phyloP scores from a whole-genome alignment of 805 yeast species.

The Barnettozyma wickerhamii region DNA sequence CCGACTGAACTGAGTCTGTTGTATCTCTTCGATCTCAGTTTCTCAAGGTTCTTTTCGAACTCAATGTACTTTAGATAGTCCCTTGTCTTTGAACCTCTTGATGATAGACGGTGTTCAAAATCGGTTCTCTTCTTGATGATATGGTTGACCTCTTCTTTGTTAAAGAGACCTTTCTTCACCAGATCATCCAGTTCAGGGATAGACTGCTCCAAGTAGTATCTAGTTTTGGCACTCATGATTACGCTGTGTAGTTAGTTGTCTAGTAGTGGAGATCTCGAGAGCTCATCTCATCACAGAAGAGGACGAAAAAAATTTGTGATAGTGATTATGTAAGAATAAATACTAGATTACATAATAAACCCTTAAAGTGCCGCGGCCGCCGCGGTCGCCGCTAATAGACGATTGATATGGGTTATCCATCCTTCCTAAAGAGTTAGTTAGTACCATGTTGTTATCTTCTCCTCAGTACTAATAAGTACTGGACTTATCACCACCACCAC shows the following conservation, averaged over 20 bases:
- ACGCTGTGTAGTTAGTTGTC: not conserved
- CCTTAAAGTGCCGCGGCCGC: no score
- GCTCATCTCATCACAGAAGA: no score
- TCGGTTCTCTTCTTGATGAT: slow-evolving; percentile 93
- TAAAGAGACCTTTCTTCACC: slow-evolving; percentile 74
- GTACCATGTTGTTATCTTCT: no score
- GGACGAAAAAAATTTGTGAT: no score
- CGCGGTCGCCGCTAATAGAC: no score
- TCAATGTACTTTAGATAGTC: slow-evolving; percentile 78
- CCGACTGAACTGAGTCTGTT: slow-evolving; percentile 54
- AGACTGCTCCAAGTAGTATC: slow-evolving; percentile 59
- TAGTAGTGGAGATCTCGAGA: not conserved
- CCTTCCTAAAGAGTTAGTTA: no score
- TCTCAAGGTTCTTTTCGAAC: slow-evolving; percentile 78
- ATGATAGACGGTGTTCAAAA: slow-evolving; percentile 84
- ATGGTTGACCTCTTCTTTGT: slow-evolving; percentile 72
- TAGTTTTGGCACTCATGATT: slow-evolving; percentile 34
- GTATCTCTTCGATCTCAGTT: slow-evolving; percentile 67
- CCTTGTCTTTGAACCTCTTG: slow-evolving; percentile 73
- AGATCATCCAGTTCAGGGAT: slow-evolving; percentile 93
- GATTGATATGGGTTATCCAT: no score
- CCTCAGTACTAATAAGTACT: no score
- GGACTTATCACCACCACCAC: no score
- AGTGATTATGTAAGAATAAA: no score
- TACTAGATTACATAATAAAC: no score